phyloP scores from a whole-genome alignment of 441 rosid species.

The Euphorbia schlechtendalii region DNA sequence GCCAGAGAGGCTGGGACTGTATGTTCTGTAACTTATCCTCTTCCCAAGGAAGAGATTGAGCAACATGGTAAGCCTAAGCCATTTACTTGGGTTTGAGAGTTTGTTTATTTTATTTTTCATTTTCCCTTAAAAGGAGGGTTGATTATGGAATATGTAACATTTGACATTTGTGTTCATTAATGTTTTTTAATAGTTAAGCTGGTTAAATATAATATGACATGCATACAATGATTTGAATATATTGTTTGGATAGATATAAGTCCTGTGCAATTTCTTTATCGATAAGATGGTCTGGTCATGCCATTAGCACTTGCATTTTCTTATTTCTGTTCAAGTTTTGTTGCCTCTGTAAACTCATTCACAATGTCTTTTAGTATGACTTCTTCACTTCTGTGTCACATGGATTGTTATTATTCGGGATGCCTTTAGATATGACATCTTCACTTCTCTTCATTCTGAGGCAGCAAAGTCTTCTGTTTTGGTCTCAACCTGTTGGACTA shows the following conservation, averaged over 20 bases:
- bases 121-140: background rate
- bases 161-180: background rate
- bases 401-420: background rate
- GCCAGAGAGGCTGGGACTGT: slow-evolving; percentile 64
- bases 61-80: slow-evolving; percentile 64
- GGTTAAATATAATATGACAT: background rate
- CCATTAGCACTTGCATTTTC: background rate
- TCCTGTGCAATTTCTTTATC: background rate
- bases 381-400: background rate
- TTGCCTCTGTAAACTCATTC: background rate
- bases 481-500: background rate
- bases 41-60: slow-evolving; percentile 59
- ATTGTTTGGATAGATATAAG: background rate
- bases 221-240: background rate
- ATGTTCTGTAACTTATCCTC: slow-evolving; percentile 81
- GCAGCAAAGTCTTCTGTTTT: background rate
- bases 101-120: background rate
- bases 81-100: background rate
- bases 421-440: too few relatives aligned
- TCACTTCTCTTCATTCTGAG: background rate
- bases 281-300: background rate
- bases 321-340: background rate
- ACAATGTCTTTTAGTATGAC: background rate
- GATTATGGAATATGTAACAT: background rate
- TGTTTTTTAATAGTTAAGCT: background rate